phyloP scores from a whole-genome alignment of 2,329 filamentous ascomycete species.

The Clarireedia paspali region DNA sequence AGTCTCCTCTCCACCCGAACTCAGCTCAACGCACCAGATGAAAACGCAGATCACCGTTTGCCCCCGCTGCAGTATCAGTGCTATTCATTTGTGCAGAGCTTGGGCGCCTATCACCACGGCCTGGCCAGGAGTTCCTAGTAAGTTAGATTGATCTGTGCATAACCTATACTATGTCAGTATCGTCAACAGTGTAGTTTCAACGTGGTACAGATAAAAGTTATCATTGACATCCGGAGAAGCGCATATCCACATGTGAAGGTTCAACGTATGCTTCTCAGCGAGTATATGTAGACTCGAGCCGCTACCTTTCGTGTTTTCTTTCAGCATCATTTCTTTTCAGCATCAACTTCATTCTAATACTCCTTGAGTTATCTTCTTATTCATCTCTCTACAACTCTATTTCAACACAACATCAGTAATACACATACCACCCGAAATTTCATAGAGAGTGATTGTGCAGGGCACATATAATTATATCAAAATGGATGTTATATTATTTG shows the following conservation, averaged over 20 bases:
- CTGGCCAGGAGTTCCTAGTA: background rate
- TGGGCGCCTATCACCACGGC: background rate
- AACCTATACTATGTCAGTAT: conserved; percentile 2
- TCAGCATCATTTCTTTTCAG: background rate
- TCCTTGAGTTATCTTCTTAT: background rate
- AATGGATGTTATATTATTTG: conserved; percentile 20
- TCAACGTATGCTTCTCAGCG: background rate
- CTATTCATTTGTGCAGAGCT: background rate
- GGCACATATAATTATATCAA: conserved; percentile 11
- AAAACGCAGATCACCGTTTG: background rate
- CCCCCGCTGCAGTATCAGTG: background rate
- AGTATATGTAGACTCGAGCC: conserved; percentile 6
- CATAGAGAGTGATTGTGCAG: conserved; percentile 2
- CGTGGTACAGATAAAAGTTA: background rate
- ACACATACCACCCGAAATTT: background rate
- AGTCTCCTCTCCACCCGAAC: background rate
- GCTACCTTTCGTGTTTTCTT: background rate
- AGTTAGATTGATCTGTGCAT: background rate
- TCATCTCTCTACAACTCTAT: background rate
- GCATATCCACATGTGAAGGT: conserved; percentile 2
- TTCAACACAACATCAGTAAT: background rate
- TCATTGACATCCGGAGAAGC: background rate
- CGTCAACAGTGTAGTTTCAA: background rate
- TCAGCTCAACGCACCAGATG: background rate
- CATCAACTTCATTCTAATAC: background rate